Evolutionary conservation across 129 eudicot genomes (phyloP), one percentile per base, ranked within the genome.

Genomic region (Sambucus nigra): DNA sequence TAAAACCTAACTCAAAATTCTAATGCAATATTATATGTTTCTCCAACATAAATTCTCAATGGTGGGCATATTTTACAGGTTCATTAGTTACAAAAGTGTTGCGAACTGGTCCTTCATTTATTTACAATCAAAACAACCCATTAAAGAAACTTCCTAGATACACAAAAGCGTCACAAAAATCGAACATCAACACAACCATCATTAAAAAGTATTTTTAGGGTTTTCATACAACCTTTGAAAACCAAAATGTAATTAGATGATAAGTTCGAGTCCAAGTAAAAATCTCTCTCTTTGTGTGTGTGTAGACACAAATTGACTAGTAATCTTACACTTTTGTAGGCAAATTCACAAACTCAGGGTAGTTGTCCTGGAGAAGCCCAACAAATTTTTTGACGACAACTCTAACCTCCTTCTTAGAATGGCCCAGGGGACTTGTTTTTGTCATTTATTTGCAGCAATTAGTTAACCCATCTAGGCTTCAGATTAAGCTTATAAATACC

Each of bases 261-360:
- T n/a, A n/a, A n/a, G n/a, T n/a, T n/a, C n/a, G n/a, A n/a, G n/a
- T n/a, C 38, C 38, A 31, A 3, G 8, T 8, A 3, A 29, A 29
- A 29, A 3, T 35, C 42, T 7, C 8, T n/a, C n/a, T n/a, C n/a
- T n/a, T n/a, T n/a, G 13, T 35, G 13, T 7, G 8, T 31, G 9
- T 31, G 9, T 3, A 31, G 5, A 31, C 38, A 31, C 38, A 31
- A 5, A 31, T 9, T 3, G 13, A 35, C 42, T 2, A 3, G 23
- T 31, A 40, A 26, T 18, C 75, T 71, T 66, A 87, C 96, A 70
- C 83, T 82, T 64, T 76, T 87, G 5, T 94, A 88, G 9, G 74
- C 86, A 44, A 86, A 75, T 53, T 86, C n/a, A n/a, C n/a, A n/a
- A n/a, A n/a, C n/a, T n/a, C 95, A 4, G 95, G 95, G 54, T 86